Base-by-base conservation (phyloP, 306 rosid species). In the Sechiopsis laciniata region DNA sequence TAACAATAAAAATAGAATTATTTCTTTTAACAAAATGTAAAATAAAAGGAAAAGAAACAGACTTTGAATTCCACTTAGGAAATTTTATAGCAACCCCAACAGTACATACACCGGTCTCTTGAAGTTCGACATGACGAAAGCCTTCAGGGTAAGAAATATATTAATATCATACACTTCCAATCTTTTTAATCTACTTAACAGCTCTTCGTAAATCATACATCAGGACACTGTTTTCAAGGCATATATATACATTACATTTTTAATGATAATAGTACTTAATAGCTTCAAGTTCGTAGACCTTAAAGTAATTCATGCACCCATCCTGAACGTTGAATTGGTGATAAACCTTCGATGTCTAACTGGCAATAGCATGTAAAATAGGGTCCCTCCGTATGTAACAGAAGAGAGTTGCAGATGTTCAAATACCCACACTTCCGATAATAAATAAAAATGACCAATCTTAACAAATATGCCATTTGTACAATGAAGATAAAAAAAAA, bases 1-100 rank as follows among this genome's bases (percentile, higher is more conserved):
- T 66, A 24, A 63, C n/a, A 76, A 85, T 48, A 72, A 53, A 37
- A 21, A 10, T 32, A 74, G 14, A 13, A 20, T 3, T 21, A 2
- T 19, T 0, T 20, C 17, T 42, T 62, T 26, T 53, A 19, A 56
- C 61, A 19, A 56, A 26, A 19, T 56, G 26, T n/a, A 56, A 19
- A 56, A 56, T 20, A 21, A 16, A 21, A 13, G 26, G 54, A 2
- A 65, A 65, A 19, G 14, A 40, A 42, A 32, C 26, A 5, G 35
- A 66, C 20, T 66, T 5, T 66, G 54, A 40, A 15, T 7, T 40
- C 21, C 53, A 35, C 50, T 14, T 15, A 32, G 19, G 48, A 8
- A 11, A 8, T 24, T 17, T 40, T 46, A 19, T 2, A 2, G 63
- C 14, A 17, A 40, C 17, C 46, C 71, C n/a, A 66, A 42, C 32